Evolutionary conservation across 257 asterid species (phyloP).

Genomic region (Lycium barbarum): DNA sequence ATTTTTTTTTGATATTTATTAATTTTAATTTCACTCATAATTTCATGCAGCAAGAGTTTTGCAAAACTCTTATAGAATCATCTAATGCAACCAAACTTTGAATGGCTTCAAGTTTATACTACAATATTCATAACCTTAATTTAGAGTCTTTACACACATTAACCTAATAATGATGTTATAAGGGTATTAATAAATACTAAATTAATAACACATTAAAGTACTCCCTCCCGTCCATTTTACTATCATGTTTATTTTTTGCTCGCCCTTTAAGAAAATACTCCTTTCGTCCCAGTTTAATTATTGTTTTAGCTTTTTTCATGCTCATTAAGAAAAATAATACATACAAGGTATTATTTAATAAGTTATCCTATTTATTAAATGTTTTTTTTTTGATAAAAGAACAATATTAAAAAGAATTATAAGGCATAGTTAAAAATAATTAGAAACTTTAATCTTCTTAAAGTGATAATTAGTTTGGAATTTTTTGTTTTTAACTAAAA

Average conservation of each 20-base stretch:
- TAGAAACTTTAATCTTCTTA: not conserved
- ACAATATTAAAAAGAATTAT: not conserved
- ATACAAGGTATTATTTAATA: not conserved
- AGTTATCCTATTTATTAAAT: not conserved
- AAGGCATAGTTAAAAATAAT: not conserved
- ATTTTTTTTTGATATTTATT: not conserved
- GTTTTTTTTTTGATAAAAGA: not conserved
- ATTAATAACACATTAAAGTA: not conserved
- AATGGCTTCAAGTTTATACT: not conserved
- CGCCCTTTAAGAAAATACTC: not conserved
- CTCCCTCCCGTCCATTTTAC: not conserved
- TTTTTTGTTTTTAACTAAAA: not conserved
- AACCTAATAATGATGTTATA: not conserved
- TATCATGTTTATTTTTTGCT: not conserved
- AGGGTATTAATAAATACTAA: not conserved
- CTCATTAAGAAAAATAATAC: not conserved
- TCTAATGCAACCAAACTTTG: not conserved
- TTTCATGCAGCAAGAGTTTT: not conserved
- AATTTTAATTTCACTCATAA: not conserved
- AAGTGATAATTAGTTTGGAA: not conserved
- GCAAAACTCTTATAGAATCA: not conserved
- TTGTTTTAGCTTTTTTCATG: not conserved
- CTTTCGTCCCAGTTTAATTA: not conserved
- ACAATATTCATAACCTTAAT: not conserved
- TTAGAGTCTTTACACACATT: not conserved